phyloP scores from a whole-genome alignment of 2,329 filamentous ascomycete genomes.

The Epichloe gansuensis region DNA sequence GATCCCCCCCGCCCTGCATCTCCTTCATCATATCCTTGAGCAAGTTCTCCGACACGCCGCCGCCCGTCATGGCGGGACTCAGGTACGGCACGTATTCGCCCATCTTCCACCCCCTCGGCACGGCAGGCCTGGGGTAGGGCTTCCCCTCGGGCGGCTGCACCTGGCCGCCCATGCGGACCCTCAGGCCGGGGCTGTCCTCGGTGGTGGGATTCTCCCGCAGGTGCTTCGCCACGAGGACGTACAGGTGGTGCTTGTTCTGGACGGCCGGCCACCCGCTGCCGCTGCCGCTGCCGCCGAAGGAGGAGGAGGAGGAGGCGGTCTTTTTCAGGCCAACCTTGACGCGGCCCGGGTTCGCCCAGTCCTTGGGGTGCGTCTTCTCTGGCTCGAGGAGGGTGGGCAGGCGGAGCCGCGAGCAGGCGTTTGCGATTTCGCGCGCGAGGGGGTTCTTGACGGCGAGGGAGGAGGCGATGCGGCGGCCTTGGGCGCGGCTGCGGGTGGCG shows the following conservation, averaged over 20 bases:
- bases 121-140: conserved; percentile 56
- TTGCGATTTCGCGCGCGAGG: conserved; percentile 76
- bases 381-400: conserved; percentile 74
- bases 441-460: conserved; percentile 70
- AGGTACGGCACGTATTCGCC: conserved; percentile 72
- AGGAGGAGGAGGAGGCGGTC: conserved; percentile 6
- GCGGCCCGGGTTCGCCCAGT: conserved; percentile 93
- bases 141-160: conserved; percentile 48
- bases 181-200: conserved; percentile 51
- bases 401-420: conserved; percentile 64
- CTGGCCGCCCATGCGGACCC: conserved; percentile 60
- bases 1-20: conserved; percentile 49
- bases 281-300: no score
- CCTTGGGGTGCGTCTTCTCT: conserved; percentile 84
- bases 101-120: conserved; percentile 87
- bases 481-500: conserved; percentile 54
- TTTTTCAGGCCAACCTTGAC: conserved; percentile 66
- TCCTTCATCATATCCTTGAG: conserved; percentile 96
- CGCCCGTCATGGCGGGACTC: conserved; percentile 79
- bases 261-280: conserved; percentile 30
- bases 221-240: conserved; percentile 64
- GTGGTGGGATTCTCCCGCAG: conserved; percentile 68
- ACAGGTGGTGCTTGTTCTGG: conserved; percentile 76
- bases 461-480: conserved; percentile 67
- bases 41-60: conserved; percentile 86